Evolutionary conservation across 345 rosid genomes (phyloP), one percentile per base, ranked within the genome.

Genomic region (Salix suchowensis): DNA sequence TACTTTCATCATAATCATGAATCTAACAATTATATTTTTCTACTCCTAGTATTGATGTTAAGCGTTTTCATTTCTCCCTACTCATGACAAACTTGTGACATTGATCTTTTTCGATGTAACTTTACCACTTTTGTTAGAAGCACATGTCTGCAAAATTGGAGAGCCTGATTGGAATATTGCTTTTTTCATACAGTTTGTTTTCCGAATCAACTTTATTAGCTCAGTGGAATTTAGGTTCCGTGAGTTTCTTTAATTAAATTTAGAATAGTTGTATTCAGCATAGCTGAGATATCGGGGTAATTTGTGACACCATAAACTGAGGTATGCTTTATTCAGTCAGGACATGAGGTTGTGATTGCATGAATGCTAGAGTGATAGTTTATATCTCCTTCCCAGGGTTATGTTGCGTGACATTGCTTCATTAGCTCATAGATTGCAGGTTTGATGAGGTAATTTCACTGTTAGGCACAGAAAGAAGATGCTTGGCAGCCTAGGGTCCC

Each of bases 321-420:
- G 16, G 6, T 37, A 37, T 6, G 36, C 30, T 54, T 42, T 7
- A 34, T 34, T 36, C 6, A 71, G 58, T 18, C 2, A 4, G 64
- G 64, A n/a, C 28, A 58, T 58, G 62, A n/a, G 62, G 64, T 16
- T 36, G 11, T 66, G 24, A 52, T 46, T 34, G n/a, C 60, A 75
- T 36, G 71, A 46, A 13, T 34, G 30, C 39, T 42, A 23, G 36
- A 66, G 71, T 66, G 37, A 67, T 44, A n/a, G 65, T 30, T 65
- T 36, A 36, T 8, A 75, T 75, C 64, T 50, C 71, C 68, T 74
- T 65, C 48, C 70, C 26, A 40, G 46, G 61, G 18, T 55, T 21
- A 28, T 61, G 12, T 21, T 21, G 11, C 6, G 32, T 58, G 46
- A 39, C 37, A 16, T 42, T 30, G 21, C 9, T 39, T 42, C 58